Evolutionary conservation across 257 asterid species (phyloP).

Genomic region (Ilex asprella): DNA sequence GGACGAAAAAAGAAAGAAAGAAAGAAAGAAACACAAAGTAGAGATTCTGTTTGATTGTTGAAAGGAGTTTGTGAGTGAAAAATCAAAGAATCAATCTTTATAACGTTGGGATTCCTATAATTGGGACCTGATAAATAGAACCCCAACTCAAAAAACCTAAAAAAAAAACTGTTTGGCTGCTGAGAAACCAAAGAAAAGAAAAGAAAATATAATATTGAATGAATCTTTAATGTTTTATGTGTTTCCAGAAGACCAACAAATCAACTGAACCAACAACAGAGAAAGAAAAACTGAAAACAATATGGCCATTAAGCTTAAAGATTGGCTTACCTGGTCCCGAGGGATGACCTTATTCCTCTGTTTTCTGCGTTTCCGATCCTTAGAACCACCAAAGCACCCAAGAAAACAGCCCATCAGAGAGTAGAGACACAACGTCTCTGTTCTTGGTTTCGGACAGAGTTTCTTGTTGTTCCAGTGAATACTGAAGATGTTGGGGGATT

Average conservation of each 20-base stretch:
- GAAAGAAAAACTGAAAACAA: neutral
- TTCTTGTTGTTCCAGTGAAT: slow-evolving; percentile 9
- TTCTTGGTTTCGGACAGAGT: slow-evolving; percentile 5
- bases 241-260: no score
- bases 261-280: neutral
- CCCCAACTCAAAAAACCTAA: neutral
- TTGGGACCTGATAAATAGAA: neutral
- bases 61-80: no score
- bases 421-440: neutral
- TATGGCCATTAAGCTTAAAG: slow-evolving; percentile 2
- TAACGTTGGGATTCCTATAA: neutral
- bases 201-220: neutral
- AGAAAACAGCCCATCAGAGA: slow-evolving; percentile 73
- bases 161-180: no score
- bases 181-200: neutral
- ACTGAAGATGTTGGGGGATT: slow-evolving; percentile 4
- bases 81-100: no score
- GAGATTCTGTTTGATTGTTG: no score
- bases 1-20: no score
- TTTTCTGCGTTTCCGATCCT: slow-evolving; percentile 50
- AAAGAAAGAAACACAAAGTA: neutral
- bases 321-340: slow-evolving; percentile 40
- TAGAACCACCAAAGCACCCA: slow-evolving; percentile 75
- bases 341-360: slow-evolving; percentile 46
- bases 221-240: no score